phyloP scores from a whole-genome alignment of 805 yeast genomes.

The Candida pini region DNA sequence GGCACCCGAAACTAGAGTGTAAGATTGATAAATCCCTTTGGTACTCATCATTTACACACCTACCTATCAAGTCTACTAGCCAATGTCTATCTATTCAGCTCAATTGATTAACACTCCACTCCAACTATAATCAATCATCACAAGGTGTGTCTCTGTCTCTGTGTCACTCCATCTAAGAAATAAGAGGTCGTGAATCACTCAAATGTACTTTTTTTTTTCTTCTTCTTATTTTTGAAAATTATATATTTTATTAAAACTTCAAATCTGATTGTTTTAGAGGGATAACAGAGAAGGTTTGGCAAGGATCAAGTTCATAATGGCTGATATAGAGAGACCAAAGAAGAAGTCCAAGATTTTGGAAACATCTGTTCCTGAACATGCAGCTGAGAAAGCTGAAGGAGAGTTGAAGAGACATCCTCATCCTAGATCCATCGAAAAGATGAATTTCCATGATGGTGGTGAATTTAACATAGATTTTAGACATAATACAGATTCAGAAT shows the following conservation, averaged over 20 bases:
- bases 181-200: too few species aligned
- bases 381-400: slow-evolving; percentile 64
- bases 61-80: too few species aligned
- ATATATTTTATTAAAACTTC: too few species aligned
- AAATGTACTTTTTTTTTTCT: too few species aligned
- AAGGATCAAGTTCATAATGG: slow-evolving; percentile 17
- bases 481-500: slow-evolving; percentile 60
- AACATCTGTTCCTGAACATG: slow-evolving; percentile 53
- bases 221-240: too few species aligned
- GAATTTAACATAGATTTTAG: slow-evolving; percentile 52
- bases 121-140: too few species aligned
- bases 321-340: slow-evolving; percentile 34
- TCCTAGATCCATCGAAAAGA: slow-evolving; percentile 26
- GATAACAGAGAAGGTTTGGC: too few species aligned
- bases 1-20: slow-evolving; percentile 23
- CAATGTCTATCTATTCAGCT: too few species aligned
- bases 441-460: slow-evolving; percentile 59
- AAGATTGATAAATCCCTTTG: slow-evolving; percentile 21
- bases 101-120: too few species aligned
- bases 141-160: too few species aligned
- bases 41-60: slow-evolving; percentile 23
- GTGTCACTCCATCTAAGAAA: too few species aligned
- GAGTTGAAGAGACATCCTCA: slow-evolving; percentile 45
- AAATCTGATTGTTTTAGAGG: too few species aligned
- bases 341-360: slow-evolving; percentile 45